Conservation (phyloP, 306 rosid genomes). For the Cucumis sativus region DNA sequence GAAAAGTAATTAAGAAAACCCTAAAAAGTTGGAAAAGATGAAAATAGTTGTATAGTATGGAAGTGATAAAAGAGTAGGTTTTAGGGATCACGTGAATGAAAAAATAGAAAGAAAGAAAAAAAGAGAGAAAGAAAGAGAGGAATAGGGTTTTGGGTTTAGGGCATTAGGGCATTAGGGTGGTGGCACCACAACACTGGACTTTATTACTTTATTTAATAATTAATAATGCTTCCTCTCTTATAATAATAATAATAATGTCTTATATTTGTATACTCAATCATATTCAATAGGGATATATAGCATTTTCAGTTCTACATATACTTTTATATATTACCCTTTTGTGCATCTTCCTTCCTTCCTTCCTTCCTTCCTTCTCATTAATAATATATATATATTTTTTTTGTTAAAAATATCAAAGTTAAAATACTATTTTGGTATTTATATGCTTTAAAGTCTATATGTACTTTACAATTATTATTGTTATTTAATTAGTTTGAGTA, state of each 20-base stretch:
- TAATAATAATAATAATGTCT: not conserved
- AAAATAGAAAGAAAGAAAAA: not conserved
- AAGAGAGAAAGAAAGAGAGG: not conserved
- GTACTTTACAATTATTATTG: no score
- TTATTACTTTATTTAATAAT: not conserved
- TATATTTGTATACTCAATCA: not conserved
- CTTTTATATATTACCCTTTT: not conserved
- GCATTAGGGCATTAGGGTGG: not conserved
- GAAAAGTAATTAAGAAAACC: not conserved
- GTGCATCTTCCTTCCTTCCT: not conserved
- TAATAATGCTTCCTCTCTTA: not conserved
- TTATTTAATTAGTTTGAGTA: no score
- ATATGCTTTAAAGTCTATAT: no score
- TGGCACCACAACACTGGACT: not conserved
- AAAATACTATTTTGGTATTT: no score
- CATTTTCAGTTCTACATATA: not conserved
- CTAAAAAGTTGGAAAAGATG: not conserved
- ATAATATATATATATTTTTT: no score
- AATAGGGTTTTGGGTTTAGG: not conserved
- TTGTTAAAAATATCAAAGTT: no score
- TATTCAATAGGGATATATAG: not conserved
- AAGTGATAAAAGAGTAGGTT: not conserved
- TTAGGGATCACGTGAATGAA: conserved; percentile 3
- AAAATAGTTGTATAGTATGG: not conserved
- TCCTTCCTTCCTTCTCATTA: not conserved